Percentiles rank a stretch among this genome's conserved stretches.
These are phyloP conservation scores for Tylopilus intermedius DNA, from an alignment of 768 basidiomycete species.

Conservation along the genomic window DNA sequence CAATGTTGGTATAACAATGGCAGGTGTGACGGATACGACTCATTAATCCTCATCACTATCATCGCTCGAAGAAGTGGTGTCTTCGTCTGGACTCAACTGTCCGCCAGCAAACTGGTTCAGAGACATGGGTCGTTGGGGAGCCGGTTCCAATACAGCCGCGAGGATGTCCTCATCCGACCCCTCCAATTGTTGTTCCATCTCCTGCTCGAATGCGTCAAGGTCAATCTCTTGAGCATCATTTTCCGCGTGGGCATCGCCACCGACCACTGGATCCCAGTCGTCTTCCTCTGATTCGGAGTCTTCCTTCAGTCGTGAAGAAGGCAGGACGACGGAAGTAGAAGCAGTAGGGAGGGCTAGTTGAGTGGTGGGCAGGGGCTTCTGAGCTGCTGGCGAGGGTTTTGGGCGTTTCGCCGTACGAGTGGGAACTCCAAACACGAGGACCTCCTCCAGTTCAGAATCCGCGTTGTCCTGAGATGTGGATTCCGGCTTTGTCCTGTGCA, in stretches of 20 bases:
- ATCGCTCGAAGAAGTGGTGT: slow-evolving; percentile 50
- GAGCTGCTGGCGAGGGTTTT: slow-evolving; percentile 18
- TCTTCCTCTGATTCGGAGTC: slow-evolving; percentile 42
- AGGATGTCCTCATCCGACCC: slow-evolving; percentile 51
- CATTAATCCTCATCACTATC: slow-evolving; percentile 50
- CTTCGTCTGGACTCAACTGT: slow-evolving; percentile 37
- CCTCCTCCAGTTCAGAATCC: slow-evolving; percentile 39
- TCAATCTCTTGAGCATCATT: slow-evolving; percentile 33
- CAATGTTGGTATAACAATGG: slow-evolving; percentile 1
- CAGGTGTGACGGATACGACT: slow-evolving; percentile 23
- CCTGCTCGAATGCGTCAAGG: slow-evolving; percentile 31
- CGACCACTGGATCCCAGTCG: slow-evolving; percentile 49
- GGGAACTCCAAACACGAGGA: slow-evolving; percentile 46
- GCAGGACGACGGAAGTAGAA: slow-evolving; percentile 28
- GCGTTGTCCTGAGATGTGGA: slow-evolving; percentile 8
- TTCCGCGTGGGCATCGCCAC: slow-evolving; percentile 21
- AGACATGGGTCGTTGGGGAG: slow-evolving; percentile 41
- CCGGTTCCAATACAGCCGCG: slow-evolving; percentile 37
- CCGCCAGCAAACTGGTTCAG: slow-evolving; percentile 46
- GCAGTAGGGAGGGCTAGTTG: slow-evolving; percentile 39
- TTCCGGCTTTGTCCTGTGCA: slow-evolving; percentile 22
- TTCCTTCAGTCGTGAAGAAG: slow-evolving; percentile 26
- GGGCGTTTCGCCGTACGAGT: slow-evolving; percentile 33
- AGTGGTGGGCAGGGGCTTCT: slow-evolving; percentile 12
- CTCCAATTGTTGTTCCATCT: slow-evolving; percentile 34